Conservation (phyloP, 192 early-diverging fungal species). For the Coemansia sp. region DNA sequence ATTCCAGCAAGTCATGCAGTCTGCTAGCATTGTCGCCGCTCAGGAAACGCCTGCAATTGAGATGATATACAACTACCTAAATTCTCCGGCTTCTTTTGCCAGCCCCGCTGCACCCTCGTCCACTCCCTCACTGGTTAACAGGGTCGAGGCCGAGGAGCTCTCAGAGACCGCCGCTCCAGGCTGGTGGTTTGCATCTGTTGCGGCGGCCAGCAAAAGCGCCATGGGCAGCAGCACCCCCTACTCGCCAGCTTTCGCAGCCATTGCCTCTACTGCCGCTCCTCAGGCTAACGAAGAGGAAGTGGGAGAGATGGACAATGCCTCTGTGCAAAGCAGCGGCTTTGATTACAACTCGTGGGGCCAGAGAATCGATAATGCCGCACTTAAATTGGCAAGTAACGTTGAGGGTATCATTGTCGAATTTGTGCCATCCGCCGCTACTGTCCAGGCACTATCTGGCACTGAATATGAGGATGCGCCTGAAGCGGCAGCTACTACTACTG, state of each 20-base stretch:
- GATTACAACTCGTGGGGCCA: constrained; percentile 46
- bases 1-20: neutral
- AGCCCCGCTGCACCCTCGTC: neutral
- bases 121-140: constrained; percentile 11
- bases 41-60: constrained; percentile 36
- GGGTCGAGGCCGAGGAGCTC: neutral
- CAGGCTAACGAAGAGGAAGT: constrained; percentile 2
- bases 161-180: neutral
- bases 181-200: constrained; percentile 1
- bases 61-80: constrained; percentile 46
- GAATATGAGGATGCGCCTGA: constrained; percentile 10
- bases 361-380: constrained; percentile 36
- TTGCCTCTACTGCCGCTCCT: neutral
- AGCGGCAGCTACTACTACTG: constrained; percentile 3
- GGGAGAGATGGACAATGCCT: neutral
- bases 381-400: constrained; percentile 38
- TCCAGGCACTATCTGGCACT: neutral
- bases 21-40: neutral
- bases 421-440: constrained; percentile 13
- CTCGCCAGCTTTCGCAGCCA: neutral
- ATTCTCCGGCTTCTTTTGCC: neutral
- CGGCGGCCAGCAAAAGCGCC: neutral
- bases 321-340: constrained; percentile 8
- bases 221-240: neutral
- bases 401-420: constrained; percentile 26